Base-by-base conservation (phyloP, 352 stramenopile species). In the Phytophthora pluvialis region DNA sequence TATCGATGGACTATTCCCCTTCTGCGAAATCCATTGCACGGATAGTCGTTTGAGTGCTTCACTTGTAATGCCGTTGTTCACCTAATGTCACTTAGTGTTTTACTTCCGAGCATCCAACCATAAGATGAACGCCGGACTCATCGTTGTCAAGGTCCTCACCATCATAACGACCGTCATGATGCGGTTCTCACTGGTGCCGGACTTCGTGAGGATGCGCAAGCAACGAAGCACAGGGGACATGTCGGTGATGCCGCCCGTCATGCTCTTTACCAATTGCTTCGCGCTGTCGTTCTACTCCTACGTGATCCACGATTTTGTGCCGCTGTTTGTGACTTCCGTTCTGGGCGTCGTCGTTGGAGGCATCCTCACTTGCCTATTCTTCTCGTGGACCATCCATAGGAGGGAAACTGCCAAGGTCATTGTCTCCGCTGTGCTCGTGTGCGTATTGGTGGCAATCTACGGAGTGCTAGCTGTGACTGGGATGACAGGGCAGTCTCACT, bases 391-490 rank as follows among this genome's bases (percentile, higher is more conserved):
- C 6, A 28, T 53, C 21, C 7, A 67, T 38, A 59, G 52, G n/a
- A 11, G 18, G 10, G 39, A 18, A 13, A 35, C 48, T 4, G n/a
- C 45, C 33, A 51, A 28, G n/a, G 44, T 49, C 18, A 31, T 59
- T 18, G 6, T 49, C 10, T 9, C 16, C 5, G 39, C 21, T 15
- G 12, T 26, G 2, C 15, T 73, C 1, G n/a, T 73, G 10, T 67
- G 75, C 47, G 8, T 64, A 0, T 21, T 78, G 0, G 67, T 65
- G 50, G 70, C 69, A 10, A 59, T 78, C 36, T 77, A 83, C 60
- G 53, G 57, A 1, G 46, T 70, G 10, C 53, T 79, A 2, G 68
- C 64, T 1, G 21, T 71, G 3, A n/a, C 67, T 4, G 72, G 60
- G 3, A 64, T 59, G 25, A 79, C 72, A 18, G 44, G 60, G 16